Conservation (phyloP, 129 eudicot species). For the Rutidosis leptorrhynchoides region DNA sequence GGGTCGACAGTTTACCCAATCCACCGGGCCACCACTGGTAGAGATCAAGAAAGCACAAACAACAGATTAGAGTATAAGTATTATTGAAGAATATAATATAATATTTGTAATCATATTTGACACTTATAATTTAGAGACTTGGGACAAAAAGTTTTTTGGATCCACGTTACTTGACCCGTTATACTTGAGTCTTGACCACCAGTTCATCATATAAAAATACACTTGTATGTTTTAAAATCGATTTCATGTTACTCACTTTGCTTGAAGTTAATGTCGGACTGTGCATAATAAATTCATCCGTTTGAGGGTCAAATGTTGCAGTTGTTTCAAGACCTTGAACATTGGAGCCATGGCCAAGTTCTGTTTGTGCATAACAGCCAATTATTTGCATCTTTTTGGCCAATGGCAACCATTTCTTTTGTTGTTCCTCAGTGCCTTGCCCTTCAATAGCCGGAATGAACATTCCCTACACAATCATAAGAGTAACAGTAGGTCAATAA, state of each 20-base stretch:
- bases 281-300: constrained; percentile 82
- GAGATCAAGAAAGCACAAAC: too few species aligned
- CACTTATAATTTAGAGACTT: too few species aligned
- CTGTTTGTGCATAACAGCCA: constrained; percentile 99
- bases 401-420: constrained; percentile 87
- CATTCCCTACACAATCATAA: constrained; percentile 66
- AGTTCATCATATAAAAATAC: neutral
- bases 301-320: constrained; percentile 87
- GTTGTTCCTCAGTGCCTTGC: constrained; percentile 94
- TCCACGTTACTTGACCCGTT: too few species aligned
- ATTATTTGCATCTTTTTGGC: constrained; percentile 93
- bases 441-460: constrained; percentile 92
- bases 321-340: constrained; percentile 99
- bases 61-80: too few species aligned
- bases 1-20: constrained; percentile 88
- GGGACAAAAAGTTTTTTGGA: too few species aligned
- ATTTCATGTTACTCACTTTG: constrained; percentile 57
- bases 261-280: constrained; percentile 97
- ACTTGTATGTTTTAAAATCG: neutral
- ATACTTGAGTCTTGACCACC: too few species aligned
- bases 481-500: constrained; percentile 16
- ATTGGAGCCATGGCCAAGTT: constrained; percentile 99
- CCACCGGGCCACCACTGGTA: constrained; percentile 99
- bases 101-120: too few species aligned
- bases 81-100: too few species aligned